phyloP scores from a whole-genome alignment of 108 stramenopile genomes.

The Nitzschia putrida region DNA sequence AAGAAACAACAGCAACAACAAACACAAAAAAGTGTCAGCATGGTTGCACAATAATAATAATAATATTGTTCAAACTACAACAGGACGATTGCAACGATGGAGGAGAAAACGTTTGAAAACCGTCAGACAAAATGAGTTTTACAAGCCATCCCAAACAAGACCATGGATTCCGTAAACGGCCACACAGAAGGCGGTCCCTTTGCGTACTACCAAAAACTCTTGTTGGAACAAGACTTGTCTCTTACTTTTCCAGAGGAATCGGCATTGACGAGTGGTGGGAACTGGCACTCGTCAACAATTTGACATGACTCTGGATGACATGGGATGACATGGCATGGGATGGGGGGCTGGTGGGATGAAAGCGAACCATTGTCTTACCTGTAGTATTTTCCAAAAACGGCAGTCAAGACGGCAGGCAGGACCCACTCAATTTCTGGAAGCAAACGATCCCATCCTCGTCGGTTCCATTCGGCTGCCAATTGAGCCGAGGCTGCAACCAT shows the following conservation, averaged over 20 bases:
- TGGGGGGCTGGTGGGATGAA: not conserved
- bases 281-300: constrained; percentile 35
- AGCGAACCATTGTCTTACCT: constrained; percentile 22
- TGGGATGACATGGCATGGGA: not conserved
- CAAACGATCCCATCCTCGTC: constrained; percentile 53
- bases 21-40: not conserved
- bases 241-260: constrained; percentile 48
- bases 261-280: constrained; percentile 38
- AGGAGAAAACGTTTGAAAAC: constrained; percentile 7
- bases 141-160: constrained; percentile 6
- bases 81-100: constrained; percentile 30
- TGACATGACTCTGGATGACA: constrained; percentile 44
- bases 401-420: constrained; percentile 72
- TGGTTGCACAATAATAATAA: not conserved
- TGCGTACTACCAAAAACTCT: constrained; percentile 37
- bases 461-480: constrained; percentile 66
- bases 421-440: constrained; percentile 74
- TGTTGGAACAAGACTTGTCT: not conserved
- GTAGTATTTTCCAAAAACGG: constrained; percentile 69
- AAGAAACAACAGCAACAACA: not conserved
- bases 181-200: constrained; percentile 34
- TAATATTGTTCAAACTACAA: constrained; percentile 31
- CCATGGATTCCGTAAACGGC: constrained; percentile 45
- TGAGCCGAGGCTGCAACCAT: constrained; percentile 70
- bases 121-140: constrained; percentile 40